Percentiles rank a stretch among this genome's conserved stretches.
Conservation (phyloP, 805 yeast genomes). For the Saccharomyces mikatae region DNA sequence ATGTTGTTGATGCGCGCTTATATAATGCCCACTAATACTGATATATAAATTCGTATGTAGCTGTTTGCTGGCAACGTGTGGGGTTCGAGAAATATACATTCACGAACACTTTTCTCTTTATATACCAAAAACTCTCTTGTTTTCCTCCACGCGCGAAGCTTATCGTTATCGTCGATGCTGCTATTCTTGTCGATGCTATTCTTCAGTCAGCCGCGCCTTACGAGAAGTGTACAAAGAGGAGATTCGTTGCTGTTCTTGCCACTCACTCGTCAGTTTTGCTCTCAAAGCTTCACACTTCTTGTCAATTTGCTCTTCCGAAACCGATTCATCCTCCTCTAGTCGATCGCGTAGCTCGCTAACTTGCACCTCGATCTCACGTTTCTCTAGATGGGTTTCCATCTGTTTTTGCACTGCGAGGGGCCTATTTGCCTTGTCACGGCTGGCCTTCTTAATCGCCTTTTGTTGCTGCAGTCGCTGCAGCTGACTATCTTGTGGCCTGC, state of each 20-base stretch:
- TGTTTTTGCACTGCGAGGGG: slow-evolving; percentile 1
- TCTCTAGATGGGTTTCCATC: slow-evolving; percentile 14
- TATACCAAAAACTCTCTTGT: not conserved
- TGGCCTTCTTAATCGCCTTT: not conserved
- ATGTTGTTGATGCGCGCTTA: not conserved
- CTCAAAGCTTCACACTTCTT: slow-evolving; percentile 16
- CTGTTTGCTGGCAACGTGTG: not conserved
- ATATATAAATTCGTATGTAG: not conserved
- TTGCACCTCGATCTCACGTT: slow-evolving; percentile 22
- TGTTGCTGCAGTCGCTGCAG: not conserved
- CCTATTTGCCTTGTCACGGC: not conserved
- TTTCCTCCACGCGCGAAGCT: not conserved
- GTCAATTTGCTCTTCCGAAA: slow-evolving; percentile 16
- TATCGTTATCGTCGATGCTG: not conserved
- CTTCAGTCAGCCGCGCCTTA: not conserved
- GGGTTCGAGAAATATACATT: not conserved
- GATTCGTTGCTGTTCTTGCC: slow-evolving; percentile 6
- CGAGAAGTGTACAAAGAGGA: slow-evolving; percentile 5
- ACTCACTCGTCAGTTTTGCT: slow-evolving; percentile 5
- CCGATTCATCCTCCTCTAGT: slow-evolving; percentile 18
- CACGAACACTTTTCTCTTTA: not conserved
- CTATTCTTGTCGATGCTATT: slow-evolving; percentile 4
- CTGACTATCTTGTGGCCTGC: slow-evolving; percentile 3
- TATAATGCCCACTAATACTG: not conserved
- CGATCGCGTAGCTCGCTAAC: slow-evolving; percentile 24